Base-by-base conservation (phyloP, 2,329 filamentous ascomycete species). In the Pyrenophora tritici-repentis region DNA sequence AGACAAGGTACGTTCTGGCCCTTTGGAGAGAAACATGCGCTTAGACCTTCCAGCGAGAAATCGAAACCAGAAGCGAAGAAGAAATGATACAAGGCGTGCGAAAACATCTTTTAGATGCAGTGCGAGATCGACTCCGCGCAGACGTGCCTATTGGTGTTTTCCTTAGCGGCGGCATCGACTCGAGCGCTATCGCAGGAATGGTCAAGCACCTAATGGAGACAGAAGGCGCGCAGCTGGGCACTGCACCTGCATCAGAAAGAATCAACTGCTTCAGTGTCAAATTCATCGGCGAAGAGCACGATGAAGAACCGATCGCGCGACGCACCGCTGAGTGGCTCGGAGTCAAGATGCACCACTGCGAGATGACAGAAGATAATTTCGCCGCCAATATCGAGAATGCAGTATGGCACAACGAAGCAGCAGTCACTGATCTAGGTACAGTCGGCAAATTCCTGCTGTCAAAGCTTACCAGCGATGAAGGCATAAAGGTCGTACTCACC, bases 121-220 rank as follows among this genome's bases (percentile, higher is more conserved):
- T 85, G 9, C 75, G 75, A n/a, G 56, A 83, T 14, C 78, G 83
- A 4, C 70, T 85, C 8, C 75, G 78, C 13, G 82, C 83, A 1
- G 83, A 86, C 61, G 83, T 85, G 0, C 81, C 81, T 0, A 73
- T 85, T 3, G 83, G 81, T 2, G 71, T 86, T 43, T 85, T 82
- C 49, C 70, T 85, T 0, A 80, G 76, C 17, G 83, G 83, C 4
- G 83, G 83, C 1, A 77, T 86, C 41, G 83, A 85, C 61, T 83
- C 81, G 0, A 84, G 82, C 0, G 74, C 77, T 1, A 68, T 85
- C 17, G 82, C 82, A 6, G 83, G 83, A 3, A 83, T 86, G 59
- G 77, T 80, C 2, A 78, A 76, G 1, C 73, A 84, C 52, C 49
- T 64, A 12, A 61, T 61, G 52, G 72, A 80, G 40, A 67, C 79